Base-by-base conservation (phyloP, 441 rosid species). In the Arabidopsis lyrata region DNA sequence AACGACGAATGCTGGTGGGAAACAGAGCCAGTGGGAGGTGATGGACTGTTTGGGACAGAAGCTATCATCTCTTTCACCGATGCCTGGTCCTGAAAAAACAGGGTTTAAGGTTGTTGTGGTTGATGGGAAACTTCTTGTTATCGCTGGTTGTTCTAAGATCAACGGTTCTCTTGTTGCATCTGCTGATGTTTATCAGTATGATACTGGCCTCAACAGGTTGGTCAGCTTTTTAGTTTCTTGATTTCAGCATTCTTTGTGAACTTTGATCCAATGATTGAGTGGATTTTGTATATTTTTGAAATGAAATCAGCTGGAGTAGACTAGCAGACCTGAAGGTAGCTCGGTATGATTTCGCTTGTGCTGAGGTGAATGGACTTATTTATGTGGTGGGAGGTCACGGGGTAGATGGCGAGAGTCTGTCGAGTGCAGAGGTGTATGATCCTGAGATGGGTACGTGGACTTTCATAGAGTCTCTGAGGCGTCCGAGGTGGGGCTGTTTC, bases 231-330 rank as follows among this genome's bases (percentile, higher is more conserved):
- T 72, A 20, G 68, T 32, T 70, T 63, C 39, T 69, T 55, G 50
- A 62, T 41, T 18, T 49, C 3, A 34, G 20, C 12, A 24, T 57
- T 15, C 5, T 70, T 47, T 50, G 68, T 24, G 45, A 69, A 45
- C 9, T 56, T 57, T 36, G 16, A 34, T 18, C 5, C 45, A 31
- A 29, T 39, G 62, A 52, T 31, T 13, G 56, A 73, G 48, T 44
- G 34, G 52, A 8, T 65, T 36, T 36, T 27, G 27, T 27, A 15
- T n/a, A n/a, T n/a, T n/a, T n/a, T n/a, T n/a, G n/a, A n/a, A n/a
- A n/a, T n/a, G n/a, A n/a, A n/a, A n/a, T 82, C 86, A 96, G 99
- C 44, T 93, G 99, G 99, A 90, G 89, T 82, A 90, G 82, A 83
- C 81, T 87, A 77, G 83, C 93, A 45, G 80, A 83, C 73, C 76